Conservation (phyloP, 1,284 basidiomycete genomes). For the Cystobasidium slooffiae region DNA sequence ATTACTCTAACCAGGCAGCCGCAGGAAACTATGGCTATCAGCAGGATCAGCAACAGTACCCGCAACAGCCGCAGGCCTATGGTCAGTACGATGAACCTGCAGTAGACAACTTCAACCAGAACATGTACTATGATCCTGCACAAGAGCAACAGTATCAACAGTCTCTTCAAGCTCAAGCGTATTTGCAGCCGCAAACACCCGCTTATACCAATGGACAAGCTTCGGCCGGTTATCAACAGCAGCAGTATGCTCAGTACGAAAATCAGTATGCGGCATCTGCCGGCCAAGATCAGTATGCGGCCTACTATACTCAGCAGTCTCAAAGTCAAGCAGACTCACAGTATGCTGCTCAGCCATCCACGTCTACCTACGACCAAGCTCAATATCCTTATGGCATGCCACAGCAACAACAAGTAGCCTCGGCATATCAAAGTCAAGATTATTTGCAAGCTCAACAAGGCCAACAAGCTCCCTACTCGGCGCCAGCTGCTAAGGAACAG, state of each 20-base stretch:
- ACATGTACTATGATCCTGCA: slow-evolving; percentile 25
- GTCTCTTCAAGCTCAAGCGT: slow-evolving; percentile 20
- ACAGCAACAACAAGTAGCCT: slow-evolving; percentile 7
- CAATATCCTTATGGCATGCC: slow-evolving; percentile 26
- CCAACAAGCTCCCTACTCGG: slow-evolving; percentile 2
- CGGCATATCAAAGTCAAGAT: slow-evolving; percentile 21
- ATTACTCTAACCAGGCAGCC: not conserved
- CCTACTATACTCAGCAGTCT: not conserved
- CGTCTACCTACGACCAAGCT: not conserved
- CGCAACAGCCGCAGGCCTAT: slow-evolving; percentile 19
- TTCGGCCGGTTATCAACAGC: not conserved
- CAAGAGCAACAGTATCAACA: slow-evolving; percentile 18
- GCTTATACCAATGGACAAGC: not conserved
- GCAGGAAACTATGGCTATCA: slow-evolving; percentile 14
- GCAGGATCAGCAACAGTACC: slow-evolving; percentile 6
- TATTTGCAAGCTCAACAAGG: slow-evolving; percentile 32
- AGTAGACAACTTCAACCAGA: slow-evolving; percentile 35
- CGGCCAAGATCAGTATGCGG: not conserved
- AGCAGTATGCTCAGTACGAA: slow-evolving; percentile 24
- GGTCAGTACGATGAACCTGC: slow-evolving; percentile 25
- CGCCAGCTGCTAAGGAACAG: slow-evolving; percentile 24
- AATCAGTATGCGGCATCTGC: slow-evolving; percentile 16
- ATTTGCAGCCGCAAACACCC: slow-evolving; percentile 10
- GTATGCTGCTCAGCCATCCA: not conserved
- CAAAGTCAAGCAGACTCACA: not conserved